Conservation (phyloP, 2,329 filamentous ascomycete species). For the Xylariaceae sp. region DNA sequence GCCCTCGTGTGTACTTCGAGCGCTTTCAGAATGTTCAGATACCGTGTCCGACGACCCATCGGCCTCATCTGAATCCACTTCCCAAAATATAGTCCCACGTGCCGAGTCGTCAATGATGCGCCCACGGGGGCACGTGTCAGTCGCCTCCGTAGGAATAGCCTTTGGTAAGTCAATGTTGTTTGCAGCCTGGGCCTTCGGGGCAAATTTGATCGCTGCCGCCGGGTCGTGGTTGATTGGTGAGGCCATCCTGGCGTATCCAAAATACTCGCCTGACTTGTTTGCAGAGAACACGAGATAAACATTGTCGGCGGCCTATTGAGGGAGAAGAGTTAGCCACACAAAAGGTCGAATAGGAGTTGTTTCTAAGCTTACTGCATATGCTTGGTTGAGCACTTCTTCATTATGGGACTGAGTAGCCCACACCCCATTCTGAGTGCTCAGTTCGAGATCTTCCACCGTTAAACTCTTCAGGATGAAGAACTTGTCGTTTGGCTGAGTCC, state of each 20-base stretch:
- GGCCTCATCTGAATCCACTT: slow-evolving; percentile 61
- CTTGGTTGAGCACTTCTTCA: slow-evolving; percentile 74
- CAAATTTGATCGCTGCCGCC: slow-evolving; percentile 62
- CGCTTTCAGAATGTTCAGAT: slow-evolving; percentile 29
- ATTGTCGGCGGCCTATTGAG: slow-evolving; percentile 62
- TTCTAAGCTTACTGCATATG: slow-evolving; percentile 60
- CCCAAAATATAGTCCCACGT: slow-evolving; percentile 96
- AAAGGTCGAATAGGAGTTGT: not conserved
- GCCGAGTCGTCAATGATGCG: slow-evolving; percentile 89
- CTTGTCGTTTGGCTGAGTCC: slow-evolving; percentile 53
- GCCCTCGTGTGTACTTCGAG: slow-evolving; percentile 32
- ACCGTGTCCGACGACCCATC: slow-evolving; percentile 34
- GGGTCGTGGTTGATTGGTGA: slow-evolving; percentile 78
- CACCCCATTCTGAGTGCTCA: slow-evolving; percentile 79
- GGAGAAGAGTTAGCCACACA: slow-evolving; percentile 9
- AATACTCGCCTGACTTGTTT: slow-evolving; percentile 96
- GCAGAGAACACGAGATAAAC: slow-evolving; percentile 94
- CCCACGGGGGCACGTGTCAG: slow-evolving; percentile 71
- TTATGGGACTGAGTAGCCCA: slow-evolving; percentile 97
- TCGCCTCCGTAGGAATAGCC: slow-evolving; percentile 74
- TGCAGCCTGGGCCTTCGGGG: slow-evolving; percentile 55
- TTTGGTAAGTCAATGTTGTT: slow-evolving; percentile 65
- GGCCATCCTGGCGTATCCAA: slow-evolving; percentile 86
- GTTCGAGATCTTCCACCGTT: slow-evolving; percentile 81
- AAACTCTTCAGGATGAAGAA: slow-evolving; percentile 94